phyloP scores from a whole-genome alignment of 2,329 filamentous ascomycete species.

The Didymellaceae sp. region DNA sequence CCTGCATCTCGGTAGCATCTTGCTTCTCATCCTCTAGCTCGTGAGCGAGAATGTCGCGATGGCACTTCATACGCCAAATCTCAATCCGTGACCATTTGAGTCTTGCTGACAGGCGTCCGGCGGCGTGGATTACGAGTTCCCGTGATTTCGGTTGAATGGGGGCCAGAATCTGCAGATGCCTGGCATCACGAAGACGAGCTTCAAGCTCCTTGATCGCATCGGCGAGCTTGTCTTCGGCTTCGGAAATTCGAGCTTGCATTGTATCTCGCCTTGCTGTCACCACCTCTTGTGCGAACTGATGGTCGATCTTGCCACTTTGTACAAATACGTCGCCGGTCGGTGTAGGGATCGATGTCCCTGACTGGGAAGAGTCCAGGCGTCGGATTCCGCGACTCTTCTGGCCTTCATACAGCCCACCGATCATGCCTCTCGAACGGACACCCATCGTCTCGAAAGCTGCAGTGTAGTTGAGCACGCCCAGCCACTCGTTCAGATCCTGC shows the following conservation, averaged over 20 bases:
- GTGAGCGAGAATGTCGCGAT: constrained; percentile 83
- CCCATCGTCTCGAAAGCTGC: constrained; percentile 92
- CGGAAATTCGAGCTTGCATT: constrained; percentile 81
- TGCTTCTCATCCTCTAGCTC: constrained; percentile 82
- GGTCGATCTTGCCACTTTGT: constrained; percentile 75
- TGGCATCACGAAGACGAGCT: constrained; percentile 81
- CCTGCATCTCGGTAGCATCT: constrained; percentile 37
- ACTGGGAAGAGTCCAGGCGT: constrained; percentile 67
- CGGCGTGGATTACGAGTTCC: constrained; percentile 83
- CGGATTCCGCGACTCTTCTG: constrained; percentile 76
- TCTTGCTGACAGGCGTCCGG: constrained; percentile 82
- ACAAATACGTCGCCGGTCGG: constrained; percentile 76
- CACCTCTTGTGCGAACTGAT: constrained; percentile 85
- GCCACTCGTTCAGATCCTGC: constrained; percentile 93
- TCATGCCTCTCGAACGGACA: constrained; percentile 85
- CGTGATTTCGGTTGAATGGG: constrained; percentile 90
- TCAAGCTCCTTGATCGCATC: constrained; percentile 79
- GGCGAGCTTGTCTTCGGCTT: constrained; percentile 80
- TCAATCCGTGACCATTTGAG: constrained; percentile 94
- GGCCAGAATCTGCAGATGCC: constrained; percentile 85
- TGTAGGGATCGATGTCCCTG: constrained; percentile 68
- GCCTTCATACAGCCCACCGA: constrained; percentile 84
- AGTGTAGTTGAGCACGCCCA: constrained; percentile 94
- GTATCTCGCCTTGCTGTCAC: constrained; percentile 80
- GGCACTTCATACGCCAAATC: constrained; percentile 89